Base-by-base conservation (phyloP, 176 grass and related monocot genomes). In the Musa itinerans region DNA sequence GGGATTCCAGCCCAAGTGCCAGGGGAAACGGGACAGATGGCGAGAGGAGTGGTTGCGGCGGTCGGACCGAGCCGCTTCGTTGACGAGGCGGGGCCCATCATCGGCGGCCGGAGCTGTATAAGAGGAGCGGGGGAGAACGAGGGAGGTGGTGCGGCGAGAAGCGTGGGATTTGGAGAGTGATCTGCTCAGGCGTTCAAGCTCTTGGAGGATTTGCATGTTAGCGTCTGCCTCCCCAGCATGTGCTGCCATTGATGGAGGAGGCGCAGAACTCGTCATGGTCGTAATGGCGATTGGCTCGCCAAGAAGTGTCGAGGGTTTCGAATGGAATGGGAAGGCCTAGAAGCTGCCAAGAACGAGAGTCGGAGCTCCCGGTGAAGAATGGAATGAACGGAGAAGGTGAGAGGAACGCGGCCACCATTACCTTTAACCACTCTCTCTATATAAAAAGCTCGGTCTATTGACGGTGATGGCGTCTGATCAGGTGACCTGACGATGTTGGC, bases 1-100 rank as follows among this genome's bases (percentile, higher is more conserved):
- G n/a, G 50, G 15, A 68, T 52, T 63, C 0, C 65, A 57, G 5
- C 69, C 43, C 3, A 84, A 86, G 19, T 29, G 1, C 68, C 68
- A 70, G 34, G 68, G 6, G 9, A 48, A 51, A 19, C 19, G 16
- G 48, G 27, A 43, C 22, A 8, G 15, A 13, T 72, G 78, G 1
- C 89, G 86, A 2, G 73, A 68, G 25, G 84, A 89, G 50, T 68
- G 22, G 53, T 2, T 27, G 12, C 16, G 52, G 7, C 1, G 73
- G 51, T 78, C 86, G 21, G 79, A 83, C 7, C 90, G 86, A 49
- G 1, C 24, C 1, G 26, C 26, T 49, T 34, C 53, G 25, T 52
- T 19, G 1, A 34, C 54, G 65, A 79, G 24, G 13, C 51, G 52
- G 16, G 77, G 77, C 13, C 77, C 77, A 4, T 4, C 51, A 25